phyloP scores from a whole-genome alignment of 106 monocot species.

The Acorus gramineus region DNA sequence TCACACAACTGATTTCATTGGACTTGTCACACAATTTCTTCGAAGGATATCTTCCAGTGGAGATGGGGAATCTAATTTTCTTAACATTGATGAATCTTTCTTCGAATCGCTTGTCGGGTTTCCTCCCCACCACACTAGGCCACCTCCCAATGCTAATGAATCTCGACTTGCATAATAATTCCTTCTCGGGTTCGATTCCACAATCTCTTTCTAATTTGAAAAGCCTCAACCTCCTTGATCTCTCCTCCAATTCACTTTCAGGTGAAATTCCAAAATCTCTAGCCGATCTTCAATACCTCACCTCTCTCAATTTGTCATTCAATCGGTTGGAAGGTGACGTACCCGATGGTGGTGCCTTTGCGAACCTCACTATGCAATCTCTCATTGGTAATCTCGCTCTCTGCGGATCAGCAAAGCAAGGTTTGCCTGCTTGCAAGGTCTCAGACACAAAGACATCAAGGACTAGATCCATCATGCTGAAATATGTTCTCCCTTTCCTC shows the following conservation, averaged over 20 bases:
- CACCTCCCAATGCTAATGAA: background rate
- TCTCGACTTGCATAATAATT: constrained; percentile 1
- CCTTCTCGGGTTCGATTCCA: constrained; percentile 3
- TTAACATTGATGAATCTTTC: constrained; percentile 1
- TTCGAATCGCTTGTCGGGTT: background rate
- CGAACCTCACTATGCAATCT: too few relatives aligned
- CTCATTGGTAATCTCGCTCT: too few relatives aligned
- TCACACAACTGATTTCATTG: background rate
- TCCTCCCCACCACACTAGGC: background rate
- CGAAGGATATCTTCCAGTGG: background rate
- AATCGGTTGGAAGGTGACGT: too few relatives aligned
- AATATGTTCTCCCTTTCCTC: too few relatives aligned
- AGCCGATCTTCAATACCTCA: background rate
- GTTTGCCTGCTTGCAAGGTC: too few relatives aligned
- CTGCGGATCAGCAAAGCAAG: too few relatives aligned
- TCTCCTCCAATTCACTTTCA: constrained; percentile 4
- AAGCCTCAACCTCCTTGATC: background rate
- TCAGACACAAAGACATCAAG: too few relatives aligned
- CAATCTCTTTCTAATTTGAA: background rate
- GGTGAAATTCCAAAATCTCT: constrained; percentile 4
- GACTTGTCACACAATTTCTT: constrained; percentile 1
- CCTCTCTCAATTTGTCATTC: too few relatives aligned
- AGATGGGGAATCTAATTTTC: constrained; percentile 1
- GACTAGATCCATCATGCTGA: too few relatives aligned
- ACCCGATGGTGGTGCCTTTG: too few relatives aligned